Conservation (phyloP, 805 yeast genomes). For the Phaffomyces antillensis region DNA sequence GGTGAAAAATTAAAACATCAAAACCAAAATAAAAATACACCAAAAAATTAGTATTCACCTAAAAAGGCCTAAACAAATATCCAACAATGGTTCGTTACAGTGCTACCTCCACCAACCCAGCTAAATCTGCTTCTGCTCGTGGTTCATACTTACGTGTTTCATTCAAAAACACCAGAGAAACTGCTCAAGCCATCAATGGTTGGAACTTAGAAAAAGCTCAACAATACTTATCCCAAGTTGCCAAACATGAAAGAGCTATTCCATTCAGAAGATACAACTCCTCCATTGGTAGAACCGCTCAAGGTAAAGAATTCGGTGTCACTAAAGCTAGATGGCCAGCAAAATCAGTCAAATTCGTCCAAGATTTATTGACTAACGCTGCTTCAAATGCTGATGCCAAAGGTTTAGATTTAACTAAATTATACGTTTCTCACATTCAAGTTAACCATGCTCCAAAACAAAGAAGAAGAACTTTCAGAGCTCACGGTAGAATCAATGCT, state of each 20-base stretch:
- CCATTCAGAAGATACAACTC: constrained; percentile 98
- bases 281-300: constrained; percentile 98
- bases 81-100: constrained; percentile 95
- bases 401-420: constrained; percentile 94
- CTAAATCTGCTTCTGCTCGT: constrained; percentile 98
- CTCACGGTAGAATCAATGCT: constrained; percentile 99
- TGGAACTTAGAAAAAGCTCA: constrained; percentile 97
- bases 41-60: neutral
- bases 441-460: constrained; percentile 99
- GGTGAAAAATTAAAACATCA: constrained; percentile 4
- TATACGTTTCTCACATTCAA: constrained; percentile 96
- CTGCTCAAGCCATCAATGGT: constrained; percentile 97
- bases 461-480: constrained; percentile 99
- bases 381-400: constrained; percentile 98
- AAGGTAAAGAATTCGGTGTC: constrained; percentile 99
- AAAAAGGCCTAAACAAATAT: neutral
- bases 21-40: neutral
- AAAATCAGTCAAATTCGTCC: constrained; percentile 92
- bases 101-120: constrained; percentile 98
- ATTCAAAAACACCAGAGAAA: constrained; percentile 99
- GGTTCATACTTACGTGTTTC: constrained; percentile 99
- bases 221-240: constrained; percentile 89
- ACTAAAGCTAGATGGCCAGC: constrained; percentile 99
- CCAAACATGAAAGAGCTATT: constrained; percentile 98
- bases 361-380: constrained; percentile 94